Evolutionary conservation across 257 asterid genomes (phyloP), one percentile per base, ranked within the genome.

Genomic region (Thymus quinquecostatus): DNA sequence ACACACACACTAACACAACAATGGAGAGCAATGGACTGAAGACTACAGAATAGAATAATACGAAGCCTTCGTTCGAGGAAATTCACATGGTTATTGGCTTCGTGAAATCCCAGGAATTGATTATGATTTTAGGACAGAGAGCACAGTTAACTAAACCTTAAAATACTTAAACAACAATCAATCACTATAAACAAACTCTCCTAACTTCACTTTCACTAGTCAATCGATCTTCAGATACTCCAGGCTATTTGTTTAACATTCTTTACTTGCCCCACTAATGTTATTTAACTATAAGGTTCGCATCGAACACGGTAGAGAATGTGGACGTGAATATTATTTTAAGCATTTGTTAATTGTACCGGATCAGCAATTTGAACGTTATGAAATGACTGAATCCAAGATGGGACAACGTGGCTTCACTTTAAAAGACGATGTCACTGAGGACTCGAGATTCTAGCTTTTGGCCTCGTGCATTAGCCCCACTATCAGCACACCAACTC

Each of bases 71-170:
- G 40, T 41, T 64, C 72, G 79, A 80, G 81, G 76, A 29, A 34
- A 34, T 63, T 44, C 84, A 80, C 84, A 47, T 80, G 85, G 69
- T 34, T 3, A 4, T 7, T 69, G 69, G 69, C 44, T 63, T 61
- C 32, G 73, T 66, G 12, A 72, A 74, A 66, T 36, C 57, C 80
- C 29, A 76, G 72, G 64, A 54, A 53, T 49, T 60, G 34, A 6
- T 30, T 48, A 1, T 48, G 43, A 2, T n/a, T 60, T 43, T 51
- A 28, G 57, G 55, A 55, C 61, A 36, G 40, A 44, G 67, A 8
- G 40, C 28, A 32, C 49, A 21, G 56, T 50, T 60, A 74, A 57
- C 51, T 60, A 67, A 34, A 10, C 34, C 53, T 64, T 48, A 45
- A 45, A 21, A 21, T 21, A 21, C 21, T 21, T 21, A 21, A 21